phyloP scores from a whole-genome alignment of 768 basidiomycete genomes.

The Pisolithus microcarpus region DNA sequence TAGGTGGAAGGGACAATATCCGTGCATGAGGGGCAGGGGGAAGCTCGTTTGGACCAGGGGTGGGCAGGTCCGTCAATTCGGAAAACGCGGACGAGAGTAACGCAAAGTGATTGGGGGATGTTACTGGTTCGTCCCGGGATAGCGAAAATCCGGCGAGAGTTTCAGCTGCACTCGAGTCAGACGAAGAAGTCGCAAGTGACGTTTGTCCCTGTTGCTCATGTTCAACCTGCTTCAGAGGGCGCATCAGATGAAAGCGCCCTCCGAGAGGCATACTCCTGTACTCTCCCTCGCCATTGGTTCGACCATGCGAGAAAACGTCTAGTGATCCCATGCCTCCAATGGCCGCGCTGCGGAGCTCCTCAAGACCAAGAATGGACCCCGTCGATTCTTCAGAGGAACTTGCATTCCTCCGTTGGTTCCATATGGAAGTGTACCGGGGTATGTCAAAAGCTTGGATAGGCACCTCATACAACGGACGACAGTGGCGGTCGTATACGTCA shows the following conservation, averaged over 20 bases:
- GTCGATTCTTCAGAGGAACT: not conserved
- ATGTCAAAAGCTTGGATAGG: conserved; percentile 50
- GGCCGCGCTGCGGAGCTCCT: conserved; percentile 32
- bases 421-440: conserved; percentile 62
- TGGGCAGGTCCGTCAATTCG: conserved; percentile 48
- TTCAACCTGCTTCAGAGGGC: conserved; percentile 28
- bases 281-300: conserved; percentile 48
- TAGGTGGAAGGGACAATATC: conserved; percentile 42
- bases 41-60: conserved; percentile 54
- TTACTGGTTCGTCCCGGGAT: conserved; percentile 21
- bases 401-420: conserved; percentile 45
- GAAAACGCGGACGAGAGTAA: conserved; percentile 27
- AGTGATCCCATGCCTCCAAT: conserved; percentile 23
- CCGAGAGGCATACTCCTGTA: conserved; percentile 81
- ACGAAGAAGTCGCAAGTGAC: conserved; percentile 2
- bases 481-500: conserved; percentile 81
- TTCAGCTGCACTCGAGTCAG: conserved; percentile 16
- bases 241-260: conserved; percentile 84
- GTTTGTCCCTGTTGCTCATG: conserved; percentile 6
- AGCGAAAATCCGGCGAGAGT: conserved; percentile 4
- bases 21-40: conserved; percentile 55
- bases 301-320: conserved; percentile 4
- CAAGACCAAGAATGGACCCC: conserved; percentile 31
- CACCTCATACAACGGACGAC: conserved; percentile 50
- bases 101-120: conserved; percentile 31